Evolutionary conservation across 768 basidiomycete genomes (phyloP).

Genomic region (Imleria badia): DNA sequence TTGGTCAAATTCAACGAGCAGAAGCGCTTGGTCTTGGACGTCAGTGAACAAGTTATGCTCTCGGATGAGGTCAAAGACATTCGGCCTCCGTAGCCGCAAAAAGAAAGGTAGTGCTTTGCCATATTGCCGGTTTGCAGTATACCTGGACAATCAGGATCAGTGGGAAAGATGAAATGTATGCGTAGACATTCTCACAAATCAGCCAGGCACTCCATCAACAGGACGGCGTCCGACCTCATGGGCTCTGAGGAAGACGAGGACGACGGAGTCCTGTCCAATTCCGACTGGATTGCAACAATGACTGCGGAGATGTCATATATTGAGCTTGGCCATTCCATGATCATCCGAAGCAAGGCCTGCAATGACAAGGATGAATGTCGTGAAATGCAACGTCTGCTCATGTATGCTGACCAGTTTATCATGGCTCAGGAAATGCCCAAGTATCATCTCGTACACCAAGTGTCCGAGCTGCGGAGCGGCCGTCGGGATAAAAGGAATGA

Average conservation of each 20-base stretch:
- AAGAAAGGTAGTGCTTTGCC: conserved; percentile 93
- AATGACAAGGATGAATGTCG: background rate
- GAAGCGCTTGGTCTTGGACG: conserved; percentile 88
- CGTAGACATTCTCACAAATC: conserved; percentile 61
- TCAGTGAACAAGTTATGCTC: conserved; percentile 94
- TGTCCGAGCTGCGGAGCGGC: conserved; percentile 76
- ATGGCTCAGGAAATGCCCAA: conserved; percentile 79
- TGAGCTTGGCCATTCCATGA: conserved; percentile 85
- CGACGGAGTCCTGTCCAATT: conserved; percentile 64
- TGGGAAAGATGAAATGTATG: background rate
- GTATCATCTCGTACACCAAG: conserved; percentile 92
- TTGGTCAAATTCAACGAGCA: conserved; percentile 93
- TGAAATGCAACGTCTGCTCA: background rate
- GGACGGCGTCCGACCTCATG: conserved; percentile 45
- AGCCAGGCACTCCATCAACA: conserved; percentile 93
- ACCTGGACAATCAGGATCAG: conserved; percentile 45
- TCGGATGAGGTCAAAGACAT: conserved; percentile 92
- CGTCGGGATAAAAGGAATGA: conserved; percentile 89
- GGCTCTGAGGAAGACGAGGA: conserved; percentile 46
- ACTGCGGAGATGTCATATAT: conserved; percentile 90
- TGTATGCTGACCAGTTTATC: conserved; percentile 59
- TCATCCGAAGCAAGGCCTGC: conserved; percentile 73
- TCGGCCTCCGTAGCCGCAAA: conserved; percentile 78
- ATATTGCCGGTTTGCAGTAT: conserved; percentile 84
- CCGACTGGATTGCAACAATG: conserved; percentile 83